Evolutionary conservation across 139 green algal species (phyloP).

Genomic region (Micromonas commoda): DNA sequence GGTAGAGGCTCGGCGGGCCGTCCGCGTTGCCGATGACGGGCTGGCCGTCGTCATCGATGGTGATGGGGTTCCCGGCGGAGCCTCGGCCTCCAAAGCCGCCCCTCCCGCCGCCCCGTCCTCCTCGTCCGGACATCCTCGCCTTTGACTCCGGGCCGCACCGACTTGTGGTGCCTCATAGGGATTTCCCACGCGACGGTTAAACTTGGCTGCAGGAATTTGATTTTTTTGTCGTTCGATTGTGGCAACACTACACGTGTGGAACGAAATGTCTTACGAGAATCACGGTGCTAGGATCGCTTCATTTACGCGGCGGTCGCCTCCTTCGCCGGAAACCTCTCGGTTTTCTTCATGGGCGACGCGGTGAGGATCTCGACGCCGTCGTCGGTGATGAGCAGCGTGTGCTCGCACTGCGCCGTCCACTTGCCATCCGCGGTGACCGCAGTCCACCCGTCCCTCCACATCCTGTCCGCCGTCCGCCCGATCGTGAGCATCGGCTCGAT

Average conservation of each 20-base stretch:
- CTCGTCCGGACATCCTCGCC: no score
- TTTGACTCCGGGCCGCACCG: no score
- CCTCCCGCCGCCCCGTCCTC: no score
- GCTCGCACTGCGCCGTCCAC: constrained; percentile 86
- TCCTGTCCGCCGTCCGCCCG: constrained; percentile 9
- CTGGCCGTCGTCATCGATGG: background rate
- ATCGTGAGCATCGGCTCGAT: constrained; percentile 94
- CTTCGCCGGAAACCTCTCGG: background rate
- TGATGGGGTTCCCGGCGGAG: background rate
- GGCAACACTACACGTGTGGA: background rate
- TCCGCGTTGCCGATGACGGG: no score
- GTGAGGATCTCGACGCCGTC: constrained; percentile 84
- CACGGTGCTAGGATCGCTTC: no score
- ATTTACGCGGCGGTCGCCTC: no score
- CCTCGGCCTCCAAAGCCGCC: no score
- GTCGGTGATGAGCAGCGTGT: constrained; percentile 90
- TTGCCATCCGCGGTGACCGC: constrained; percentile 78
- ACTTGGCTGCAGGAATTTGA: background rate
- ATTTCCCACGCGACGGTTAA: no score
- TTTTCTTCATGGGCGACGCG: constrained; percentile 10
- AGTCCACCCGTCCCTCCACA: constrained; percentile 82
- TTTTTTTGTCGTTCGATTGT: background rate
- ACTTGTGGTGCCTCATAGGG: no score
- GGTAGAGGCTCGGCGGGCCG: background rate
- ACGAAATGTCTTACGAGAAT: no score